These are phyloP conservation scores for Tuber microsphaerosporum DNA, from an alignment of 495 filamentous ascomycete genomes.

Conservation along the genomic window DNA sequence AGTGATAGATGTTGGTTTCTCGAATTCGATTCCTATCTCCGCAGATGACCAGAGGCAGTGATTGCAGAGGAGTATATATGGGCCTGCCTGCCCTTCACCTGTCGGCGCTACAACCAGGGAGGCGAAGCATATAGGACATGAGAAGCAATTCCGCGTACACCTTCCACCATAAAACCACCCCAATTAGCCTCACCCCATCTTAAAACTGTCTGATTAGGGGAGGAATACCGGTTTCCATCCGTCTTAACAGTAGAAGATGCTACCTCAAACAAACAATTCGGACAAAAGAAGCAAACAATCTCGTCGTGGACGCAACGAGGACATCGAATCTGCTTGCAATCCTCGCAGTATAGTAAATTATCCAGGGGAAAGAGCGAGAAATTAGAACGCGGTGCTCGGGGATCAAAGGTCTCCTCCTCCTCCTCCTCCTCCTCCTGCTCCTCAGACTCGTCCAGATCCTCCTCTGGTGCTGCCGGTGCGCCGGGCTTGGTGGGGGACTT, in stretches of 20 bases:
- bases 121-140: constrained; percentile 82
- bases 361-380: constrained; percentile 91
- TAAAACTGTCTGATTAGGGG: not conserved
- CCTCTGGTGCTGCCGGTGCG: constrained; percentile 38
- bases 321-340: constrained; percentile 92
- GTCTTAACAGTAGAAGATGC: constrained; percentile 80
- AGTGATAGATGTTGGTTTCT: constrained; percentile 76
- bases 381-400: constrained; percentile 70
- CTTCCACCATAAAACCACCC: constrained; percentile 45
- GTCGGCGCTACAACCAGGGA: constrained; percentile 65
- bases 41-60: constrained; percentile 88
- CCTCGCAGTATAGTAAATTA: constrained; percentile 88
- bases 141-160: constrained; percentile 89
- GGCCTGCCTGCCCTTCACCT: constrained; percentile 49
- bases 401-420: constrained; percentile 75
- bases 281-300: constrained; percentile 88
- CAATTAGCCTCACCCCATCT: constrained; percentile 10
- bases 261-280: constrained; percentile 92
- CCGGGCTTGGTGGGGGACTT: constrained; percentile 45
- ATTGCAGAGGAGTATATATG: constrained; percentile 73
- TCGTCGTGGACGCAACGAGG: constrained; percentile 86
- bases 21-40: constrained; percentile 84
- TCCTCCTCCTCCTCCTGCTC: constrained; percentile 50
- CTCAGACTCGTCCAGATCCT: constrained; percentile 49
- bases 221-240: constrained; percentile 76